Evolutionary conservation across 2,329 filamentous ascomycete genomes (phyloP), one percentile per base, ranked within the genome.

Genomic region (Pseudocercospora crystallina): DNA sequence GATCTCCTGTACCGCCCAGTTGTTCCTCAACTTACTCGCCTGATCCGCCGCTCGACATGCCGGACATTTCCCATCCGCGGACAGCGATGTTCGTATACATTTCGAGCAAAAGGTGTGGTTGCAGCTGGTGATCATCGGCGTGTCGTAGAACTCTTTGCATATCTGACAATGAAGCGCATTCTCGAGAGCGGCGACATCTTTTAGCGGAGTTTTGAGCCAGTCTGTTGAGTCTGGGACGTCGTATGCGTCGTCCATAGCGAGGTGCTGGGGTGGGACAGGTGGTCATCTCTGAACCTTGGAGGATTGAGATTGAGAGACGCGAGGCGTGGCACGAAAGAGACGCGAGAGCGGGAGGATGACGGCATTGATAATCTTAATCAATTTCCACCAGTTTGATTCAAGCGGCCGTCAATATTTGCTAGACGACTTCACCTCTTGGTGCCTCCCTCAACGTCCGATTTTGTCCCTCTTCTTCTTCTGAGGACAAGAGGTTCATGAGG

Each of bases 111-210:
- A 99, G 0, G 94, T 97, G 69, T 99, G 94, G 47, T 84, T 87
- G 73, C 94, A 99, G 1, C 89, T 88, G 1, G 94, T 99, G 56
- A 96, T 86, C 82, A 99, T 94, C 0, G 94, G 94, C 43, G 90
- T 95, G 54, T 84, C 84, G 75, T 89, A 97, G 72, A 97, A 95
- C 70, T 99, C 95, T 69, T 97, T 97, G 81, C 94, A 99, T 53
- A 99, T 88, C 71, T 97, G 89, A 72, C 94, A 99, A 62, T 94
- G 89, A 14, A 99, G 78, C 2, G 90, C 84, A 53, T 87, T 84
- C 65, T 99, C 94, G 56, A 99, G 82, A 11, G 81, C 75, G 41
- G 83, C 77, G 47, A 95, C 80, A 11, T 75, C 75, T 12, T 82
- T 73, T 1, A 95, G 76, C 2, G 84, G 80, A 10, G 89, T 95